phyloP scores from a whole-genome alignment of 1,284 basidiomycete species.

The Heterobasidion irregulare region DNA sequence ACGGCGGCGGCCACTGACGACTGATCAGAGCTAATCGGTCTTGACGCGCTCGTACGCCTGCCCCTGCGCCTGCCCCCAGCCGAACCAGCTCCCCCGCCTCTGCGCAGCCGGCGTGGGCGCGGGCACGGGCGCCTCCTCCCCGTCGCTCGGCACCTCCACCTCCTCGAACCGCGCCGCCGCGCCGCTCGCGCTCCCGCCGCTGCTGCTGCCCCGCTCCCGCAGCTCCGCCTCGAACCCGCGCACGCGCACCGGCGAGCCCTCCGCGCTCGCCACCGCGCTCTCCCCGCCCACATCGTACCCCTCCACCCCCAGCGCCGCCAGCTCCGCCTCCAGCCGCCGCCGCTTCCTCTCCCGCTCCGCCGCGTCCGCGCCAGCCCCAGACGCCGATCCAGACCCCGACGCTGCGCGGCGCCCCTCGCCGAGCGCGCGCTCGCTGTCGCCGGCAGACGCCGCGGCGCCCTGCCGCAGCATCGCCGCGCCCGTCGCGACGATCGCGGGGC shows the following conservation, averaged over 20 bases:
- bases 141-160: constrained; percentile 56
- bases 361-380: constrained; percentile 4
- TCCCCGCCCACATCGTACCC: constrained; percentile 20
- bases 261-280: constrained; percentile 10
- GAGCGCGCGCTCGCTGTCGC: constrained; percentile 10
- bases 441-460: constrained; percentile 13
- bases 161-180: constrained; percentile 44
- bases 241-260: constrained; percentile 15
- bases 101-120: constrained; percentile 11
- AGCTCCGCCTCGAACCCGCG: constrained; percentile 30
- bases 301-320: constrained; percentile 32
- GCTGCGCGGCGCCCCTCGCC: too few species aligned
- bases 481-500: constrained; percentile 59
- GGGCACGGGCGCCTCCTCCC: constrained; percentile 38
- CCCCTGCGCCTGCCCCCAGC: too few species aligned
- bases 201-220: constrained; percentile 32
- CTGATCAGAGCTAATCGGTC: too few species aligned
- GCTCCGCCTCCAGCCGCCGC: constrained; percentile 48
- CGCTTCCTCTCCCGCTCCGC: constrained; percentile 33
- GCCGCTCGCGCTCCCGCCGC: constrained; percentile 17
- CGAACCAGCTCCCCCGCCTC: constrained; percentile 31
- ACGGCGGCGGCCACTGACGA: too few species aligned
- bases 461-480: constrained; percentile 53
- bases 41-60: constrained; percentile 21
- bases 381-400: too few species aligned